Evolutionary conservation across 495 filamentous ascomycete genomes (phyloP).

Genomic region (Aspergillus bridgeri): DNA sequence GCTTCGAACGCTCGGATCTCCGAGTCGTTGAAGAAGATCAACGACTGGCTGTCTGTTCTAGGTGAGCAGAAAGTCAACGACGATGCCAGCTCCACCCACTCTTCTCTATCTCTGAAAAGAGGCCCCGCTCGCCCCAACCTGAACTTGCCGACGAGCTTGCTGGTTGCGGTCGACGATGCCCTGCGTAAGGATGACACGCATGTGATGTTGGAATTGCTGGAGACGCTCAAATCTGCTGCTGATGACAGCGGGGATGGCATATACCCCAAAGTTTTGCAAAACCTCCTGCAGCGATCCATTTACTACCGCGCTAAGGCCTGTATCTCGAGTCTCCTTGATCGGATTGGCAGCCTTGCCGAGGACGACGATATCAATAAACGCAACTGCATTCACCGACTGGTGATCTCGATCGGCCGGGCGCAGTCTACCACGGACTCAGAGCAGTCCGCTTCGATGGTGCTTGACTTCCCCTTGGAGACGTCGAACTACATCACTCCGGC

Average conservation of each 20-base stretch:
- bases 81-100: slow-evolving; percentile 68
- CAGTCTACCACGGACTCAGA: slow-evolving; percentile 58
- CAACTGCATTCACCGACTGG: slow-evolving; percentile 87
- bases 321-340: slow-evolving; percentile 63
- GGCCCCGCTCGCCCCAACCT: slow-evolving; percentile 66
- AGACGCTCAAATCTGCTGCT: slow-evolving; percentile 50
- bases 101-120: slow-evolving; percentile 66
- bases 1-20: slow-evolving; percentile 68
- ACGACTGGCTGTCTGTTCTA: slow-evolving; percentile 83
- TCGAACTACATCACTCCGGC: slow-evolving; percentile 75
- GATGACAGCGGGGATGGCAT: slow-evolving; percentile 43
- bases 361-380: slow-evolving; percentile 89
- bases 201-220: slow-evolving; percentile 56
- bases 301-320: slow-evolving; percentile 64
- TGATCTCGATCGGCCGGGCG: slow-evolving; percentile 82
- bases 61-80: slow-evolving; percentile 67
- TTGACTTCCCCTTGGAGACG: slow-evolving; percentile 50
- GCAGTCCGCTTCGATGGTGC: slow-evolving; percentile 35
- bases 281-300: slow-evolving; percentile 80
- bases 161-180: slow-evolving; percentile 74
- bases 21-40: slow-evolving; percentile 70
- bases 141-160: slow-evolving; percentile 59
- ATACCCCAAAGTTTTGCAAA: slow-evolving; percentile 64
- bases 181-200: slow-evolving; percentile 69
- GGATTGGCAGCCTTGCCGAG: slow-evolving; percentile 70